Conservation (phyloP, 2,329 filamentous ascomycete genomes). For the Alternaria gaisen region DNA sequence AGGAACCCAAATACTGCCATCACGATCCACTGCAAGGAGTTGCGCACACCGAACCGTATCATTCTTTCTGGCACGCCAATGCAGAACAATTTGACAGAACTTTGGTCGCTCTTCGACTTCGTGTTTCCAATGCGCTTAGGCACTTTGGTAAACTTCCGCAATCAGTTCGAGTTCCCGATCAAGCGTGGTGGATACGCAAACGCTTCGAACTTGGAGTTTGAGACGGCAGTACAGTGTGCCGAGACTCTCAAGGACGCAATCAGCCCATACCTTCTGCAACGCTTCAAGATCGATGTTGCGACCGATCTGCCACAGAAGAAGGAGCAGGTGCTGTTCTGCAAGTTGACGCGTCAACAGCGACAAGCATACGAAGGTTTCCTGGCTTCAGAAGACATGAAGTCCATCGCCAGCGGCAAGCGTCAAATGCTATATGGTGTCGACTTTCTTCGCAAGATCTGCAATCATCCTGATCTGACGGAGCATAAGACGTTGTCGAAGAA, state of each 20-base stretch:
- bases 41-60: slow-evolving; percentile 87
- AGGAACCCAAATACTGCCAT: slow-evolving; percentile 95
- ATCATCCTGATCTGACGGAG: slow-evolving; percentile 89
- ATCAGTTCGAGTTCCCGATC: slow-evolving; percentile 93
- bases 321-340: slow-evolving; percentile 95
- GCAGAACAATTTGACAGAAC: slow-evolving; percentile 93
- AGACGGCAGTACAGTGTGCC: slow-evolving; percentile 93
- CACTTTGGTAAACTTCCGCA: slow-evolving; percentile 87
- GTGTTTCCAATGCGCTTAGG: slow-evolving; percentile 96
- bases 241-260: slow-evolving; percentile 94
- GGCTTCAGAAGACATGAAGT: slow-evolving; percentile 82
- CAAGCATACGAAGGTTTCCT: slow-evolving; percentile 84
- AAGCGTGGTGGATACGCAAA: slow-evolving; percentile 93
- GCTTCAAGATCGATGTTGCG: slow-evolving; percentile 92
- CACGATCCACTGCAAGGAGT: slow-evolving; percentile 92
- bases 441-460: slow-evolving; percentile 93
- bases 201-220: slow-evolving; percentile 90
- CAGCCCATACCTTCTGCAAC: slow-evolving; percentile 89
- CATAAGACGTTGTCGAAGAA: slow-evolving; percentile 68
- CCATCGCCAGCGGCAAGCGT: slow-evolving; percentile 76
- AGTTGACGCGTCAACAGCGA: slow-evolving; percentile 81
- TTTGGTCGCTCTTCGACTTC: slow-evolving; percentile 98
- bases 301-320: slow-evolving; percentile 94
- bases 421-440: slow-evolving; percentile 91
- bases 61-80: slow-evolving; percentile 97